Base-by-base conservation (phyloP, 2,329 filamentous ascomycete genomes). In the Claviceps citrina region DNA sequence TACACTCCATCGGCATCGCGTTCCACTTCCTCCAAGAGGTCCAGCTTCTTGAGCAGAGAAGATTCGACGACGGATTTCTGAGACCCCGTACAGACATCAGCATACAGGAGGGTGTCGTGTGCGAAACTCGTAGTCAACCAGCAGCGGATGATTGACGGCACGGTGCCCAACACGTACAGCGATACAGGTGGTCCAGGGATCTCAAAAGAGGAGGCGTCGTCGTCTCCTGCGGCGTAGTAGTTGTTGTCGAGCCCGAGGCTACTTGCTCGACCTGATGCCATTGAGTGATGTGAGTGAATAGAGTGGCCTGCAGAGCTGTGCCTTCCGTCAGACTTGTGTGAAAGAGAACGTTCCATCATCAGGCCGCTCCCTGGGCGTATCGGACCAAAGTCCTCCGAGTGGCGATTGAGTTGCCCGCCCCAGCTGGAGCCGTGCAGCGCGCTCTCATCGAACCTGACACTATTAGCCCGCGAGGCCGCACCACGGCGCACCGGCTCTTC, bases 391-490 rank as follows among this genome's bases (percentile, higher is more conserved):
- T 96, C 91, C 35, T 83, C 76, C 10, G 84, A 89, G 41, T 86
- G 81, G 33, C 89, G 77, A 43, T 81, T 83, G 47, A 76, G 77
- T 53, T 93, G 84, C 7, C 64, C 64, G 30, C 79, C 80, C 75
- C 91, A 93, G 57, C 86, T 73, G 7, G 75, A 86, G 36, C 84
- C 82, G 51, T 94, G 86, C 50, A 94, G 77, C 12, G 89, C 87
- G 54, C 85, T 94, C 57, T 96, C 89, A 55, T 96, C 91, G 53
- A 98, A 98, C 28, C 91, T 83, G 49, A 98, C 91, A 55, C 91
- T 96, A 57, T 96, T 96, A 36, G 91, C 89, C 50, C 91, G 75
- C 15, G 91, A 98, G 15, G 85, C 81, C 16, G 84, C 84, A 40
- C 91, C 84, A 46, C 89, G 76, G 28, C 85, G 77, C 42, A 85